Evolutionary conservation across 345 rosid species (phyloP).

Genomic region (Laguncularia racemosa): DNA sequence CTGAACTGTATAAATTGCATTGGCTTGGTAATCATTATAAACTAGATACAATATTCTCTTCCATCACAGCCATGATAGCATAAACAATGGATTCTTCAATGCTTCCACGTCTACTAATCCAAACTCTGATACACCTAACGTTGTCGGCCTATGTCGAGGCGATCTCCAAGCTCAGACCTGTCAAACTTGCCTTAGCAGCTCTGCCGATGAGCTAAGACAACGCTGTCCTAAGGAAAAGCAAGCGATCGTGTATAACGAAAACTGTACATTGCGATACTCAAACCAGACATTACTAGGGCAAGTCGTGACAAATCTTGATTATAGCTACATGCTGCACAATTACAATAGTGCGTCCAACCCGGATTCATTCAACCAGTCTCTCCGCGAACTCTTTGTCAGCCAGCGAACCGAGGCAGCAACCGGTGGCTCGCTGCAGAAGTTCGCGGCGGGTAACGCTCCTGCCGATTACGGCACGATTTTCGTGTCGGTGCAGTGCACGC

Average conservation of each 20-base stretch:
- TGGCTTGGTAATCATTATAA: too few species aligned
- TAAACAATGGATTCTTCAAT: background rate
- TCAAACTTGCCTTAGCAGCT: background rate
- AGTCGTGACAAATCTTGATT: background rate
- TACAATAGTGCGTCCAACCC: background rate
- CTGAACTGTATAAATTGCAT: too few species aligned
- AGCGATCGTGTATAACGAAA: too few species aligned
- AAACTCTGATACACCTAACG: background rate
- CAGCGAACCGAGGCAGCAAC: background rate
- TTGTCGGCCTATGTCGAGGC: background rate
- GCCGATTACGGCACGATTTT: background rate
- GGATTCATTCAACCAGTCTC: background rate
- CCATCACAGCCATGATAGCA: too few species aligned
- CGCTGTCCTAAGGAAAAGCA: too few species aligned
- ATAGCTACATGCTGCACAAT: background rate
- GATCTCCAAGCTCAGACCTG: fast-evolving
- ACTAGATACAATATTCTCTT: too few species aligned
- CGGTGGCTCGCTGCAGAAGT: conserved; percentile 3
- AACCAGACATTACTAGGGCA: conserved; percentile 3
- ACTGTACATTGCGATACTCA: conserved; percentile 10
- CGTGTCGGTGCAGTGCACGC: conserved; percentile 12
- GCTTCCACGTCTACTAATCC: background rate
- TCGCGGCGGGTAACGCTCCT: background rate
- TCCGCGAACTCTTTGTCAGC: background rate
- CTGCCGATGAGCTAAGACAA: too few species aligned